Evolutionary conservation across 768 basidiomycete genomes (phyloP), one percentile per base, ranked within the genome.

Genomic region (Kwoniella bestiolae): DNA sequence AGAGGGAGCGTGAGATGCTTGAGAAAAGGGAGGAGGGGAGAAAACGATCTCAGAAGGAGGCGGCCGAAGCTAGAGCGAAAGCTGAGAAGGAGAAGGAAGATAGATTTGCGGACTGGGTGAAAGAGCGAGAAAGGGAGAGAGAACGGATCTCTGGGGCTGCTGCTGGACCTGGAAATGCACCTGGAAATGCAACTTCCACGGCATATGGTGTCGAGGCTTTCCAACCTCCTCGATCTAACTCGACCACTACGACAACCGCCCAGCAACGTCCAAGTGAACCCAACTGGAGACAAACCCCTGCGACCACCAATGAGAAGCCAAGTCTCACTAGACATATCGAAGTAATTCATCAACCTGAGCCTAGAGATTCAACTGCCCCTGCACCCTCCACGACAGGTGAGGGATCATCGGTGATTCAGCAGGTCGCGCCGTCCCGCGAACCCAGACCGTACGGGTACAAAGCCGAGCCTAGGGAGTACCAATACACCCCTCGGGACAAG

Each of bases 371-470:
- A 4, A 41, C 5, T 11, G 45, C 50, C 3, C 8, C 34, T 11
- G 25, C 29, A 5, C 16, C 31, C 32, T 1, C 23, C n/a, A 28
- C 8, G 47, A n/a, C 35, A 49, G 16, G 65, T 50, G 26, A 63
- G 31, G 56, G 23, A 29, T 65, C 31, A 31, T 70, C 70, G 2
- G 64, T 71, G 12, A 66, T 75, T 16, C 68, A 74, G 51, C 78
- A 79, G 66, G 72, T 79, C 23, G 71, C 72, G 0, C 73, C 75
- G 9, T 34, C 56, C 6, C 69, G 73, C 3, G 75, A 79, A 60
- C 73, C 75, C 5, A 53, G 75, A 25, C 77, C 77, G 2, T 79
- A 79, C 61, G 68, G 60, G 12, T 75, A 73, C 65, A 75, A 74
- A 57, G 38, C 67, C 12, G 72, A 73, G 31, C 53, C 70, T 31